A percentile compares a stretch with the other conserved stretches of the same genome.
Evolutionary conservation across 306 rosid species (phyloP).

Genomic region (Prunus davidiana): DNA sequence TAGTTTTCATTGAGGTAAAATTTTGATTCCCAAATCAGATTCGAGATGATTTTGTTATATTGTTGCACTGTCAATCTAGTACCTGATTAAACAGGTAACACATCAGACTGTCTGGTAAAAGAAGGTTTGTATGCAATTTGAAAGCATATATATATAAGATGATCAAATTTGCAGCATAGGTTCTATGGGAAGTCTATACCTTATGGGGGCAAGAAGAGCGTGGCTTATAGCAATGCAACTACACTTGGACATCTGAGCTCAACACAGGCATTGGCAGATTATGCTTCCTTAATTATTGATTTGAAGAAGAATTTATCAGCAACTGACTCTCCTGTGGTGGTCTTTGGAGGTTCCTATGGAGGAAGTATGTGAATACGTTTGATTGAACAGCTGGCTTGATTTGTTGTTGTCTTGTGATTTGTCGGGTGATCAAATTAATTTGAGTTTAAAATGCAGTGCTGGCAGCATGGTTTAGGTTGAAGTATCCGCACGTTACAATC

Average conservation of each 20-base stretch:
- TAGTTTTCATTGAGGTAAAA: slow-evolving; percentile 81
- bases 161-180: slow-evolving; percentile 57
- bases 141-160: too few relatives aligned
- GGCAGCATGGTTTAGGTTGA: slow-evolving; percentile 84
- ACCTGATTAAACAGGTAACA: not conserved
- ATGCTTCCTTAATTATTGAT: slow-evolving; percentile 66
- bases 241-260: slow-evolving; percentile 73
- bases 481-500: slow-evolving; percentile 73
- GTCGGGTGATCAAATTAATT: too few relatives aligned
- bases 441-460: slow-evolving; percentile 47
- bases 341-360: slow-evolving; percentile 91
- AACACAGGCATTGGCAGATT: slow-evolving; percentile 84
- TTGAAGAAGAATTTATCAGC: slow-evolving; percentile 65
- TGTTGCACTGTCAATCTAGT: not conserved
- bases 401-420: not conserved
- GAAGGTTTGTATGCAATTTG: not conserved
- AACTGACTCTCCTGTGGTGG: slow-evolving; percentile 68
- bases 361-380: slow-evolving; percentile 57
- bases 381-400: not conserved
- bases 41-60: not conserved
- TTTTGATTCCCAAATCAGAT: not conserved
- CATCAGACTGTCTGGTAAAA: not conserved
- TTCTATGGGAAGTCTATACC: slow-evolving; percentile 87
- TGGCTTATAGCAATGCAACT: slow-evolving; percentile 48
- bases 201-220: slow-evolving; percentile 50